These are phyloP conservation scores for Podospora pseudocomata DNA, from an alignment of 495 filamentous ascomycete genomes.

Conservation along the genomic window DNA sequence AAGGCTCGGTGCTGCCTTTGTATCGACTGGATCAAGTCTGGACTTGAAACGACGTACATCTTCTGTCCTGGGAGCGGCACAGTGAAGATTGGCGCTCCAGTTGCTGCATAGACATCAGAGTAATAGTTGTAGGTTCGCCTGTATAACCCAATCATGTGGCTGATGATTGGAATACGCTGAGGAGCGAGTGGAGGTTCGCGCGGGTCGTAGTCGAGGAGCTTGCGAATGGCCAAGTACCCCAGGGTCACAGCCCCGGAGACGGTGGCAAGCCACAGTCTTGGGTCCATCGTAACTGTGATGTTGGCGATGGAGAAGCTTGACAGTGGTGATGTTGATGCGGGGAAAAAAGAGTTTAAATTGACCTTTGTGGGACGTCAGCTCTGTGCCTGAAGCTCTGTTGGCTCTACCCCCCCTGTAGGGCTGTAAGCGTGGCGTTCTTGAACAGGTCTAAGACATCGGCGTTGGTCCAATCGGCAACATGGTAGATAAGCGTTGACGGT, in stretches of 20 bases:
- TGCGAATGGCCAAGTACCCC: conserved; percentile 19
- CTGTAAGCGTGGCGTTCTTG: neutral
- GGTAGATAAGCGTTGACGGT: neutral
- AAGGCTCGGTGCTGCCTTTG: conserved; percentile 35
- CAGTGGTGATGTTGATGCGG: neutral
- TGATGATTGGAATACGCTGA: conserved; percentile 27
- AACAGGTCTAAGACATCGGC: neutral
- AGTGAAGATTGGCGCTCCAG: conserved; percentile 34
- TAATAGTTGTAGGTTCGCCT: conserved; percentile 20
- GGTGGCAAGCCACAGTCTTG: conserved; percentile 5
- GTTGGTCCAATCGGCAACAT: neutral
- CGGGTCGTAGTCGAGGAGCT: conserved; percentile 25
- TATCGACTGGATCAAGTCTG: conserved; percentile 34
- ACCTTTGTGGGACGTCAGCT: neutral
- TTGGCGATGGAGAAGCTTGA: neutral
- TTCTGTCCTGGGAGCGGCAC: conserved; percentile 33
- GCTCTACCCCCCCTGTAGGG: neutral
- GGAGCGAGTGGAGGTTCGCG: conserved; percentile 32
- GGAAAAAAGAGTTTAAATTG: neutral
- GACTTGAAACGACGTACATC: conserved; percentile 37
- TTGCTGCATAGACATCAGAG: conserved; percentile 12
- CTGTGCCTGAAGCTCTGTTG: neutral
- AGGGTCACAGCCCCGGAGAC: conserved; percentile 11
- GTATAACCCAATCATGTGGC: conserved; percentile 32
- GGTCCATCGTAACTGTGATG: neutral